Evolutionary conservation across 495 filamentous ascomycete species (phyloP).

Genomic region (Aspergillus ellipticus): DNA sequence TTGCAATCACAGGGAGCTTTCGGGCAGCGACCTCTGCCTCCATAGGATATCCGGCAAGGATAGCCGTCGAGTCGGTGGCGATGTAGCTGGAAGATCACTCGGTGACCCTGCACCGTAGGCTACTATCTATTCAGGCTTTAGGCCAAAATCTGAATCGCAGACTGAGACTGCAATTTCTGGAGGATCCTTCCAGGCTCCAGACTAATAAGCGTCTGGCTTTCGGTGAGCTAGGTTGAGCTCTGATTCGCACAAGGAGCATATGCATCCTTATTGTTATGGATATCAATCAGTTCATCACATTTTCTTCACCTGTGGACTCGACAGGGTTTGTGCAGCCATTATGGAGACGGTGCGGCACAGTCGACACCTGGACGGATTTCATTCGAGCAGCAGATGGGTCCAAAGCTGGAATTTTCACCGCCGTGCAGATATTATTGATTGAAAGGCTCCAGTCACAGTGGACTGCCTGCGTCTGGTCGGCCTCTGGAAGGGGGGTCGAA

Average conservation of each 20-base stretch:
- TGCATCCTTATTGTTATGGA: neutral
- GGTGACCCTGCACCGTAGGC: neutral
- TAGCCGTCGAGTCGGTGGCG: neutral
- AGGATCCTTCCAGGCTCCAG: neutral
- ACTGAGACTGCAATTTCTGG: neutral
- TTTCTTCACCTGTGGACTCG: neutral
- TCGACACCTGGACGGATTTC: constrained; percentile 19
- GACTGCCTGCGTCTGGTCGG: neutral
- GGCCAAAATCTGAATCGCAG: neutral
- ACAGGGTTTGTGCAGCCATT: constrained; percentile 9
- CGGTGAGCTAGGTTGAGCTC: constrained; percentile 4
- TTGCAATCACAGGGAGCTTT: neutral
- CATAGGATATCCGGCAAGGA: neutral
- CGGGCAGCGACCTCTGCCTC: constrained; percentile 1
- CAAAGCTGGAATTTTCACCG: constrained; percentile 7
- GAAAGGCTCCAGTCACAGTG: neutral
- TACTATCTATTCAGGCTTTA: neutral
- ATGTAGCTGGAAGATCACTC: neutral
- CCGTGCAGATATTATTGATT: neutral
- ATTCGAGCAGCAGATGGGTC: constrained; percentile 18
- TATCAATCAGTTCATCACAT: neutral
- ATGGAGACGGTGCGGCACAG: constrained; percentile 9
- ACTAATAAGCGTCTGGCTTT: neutral
- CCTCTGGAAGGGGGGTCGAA: neutral
- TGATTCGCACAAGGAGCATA: neutral